Conservation (phyloP, 75 land plant species). For the Sequoia sempervirens region DNA sequence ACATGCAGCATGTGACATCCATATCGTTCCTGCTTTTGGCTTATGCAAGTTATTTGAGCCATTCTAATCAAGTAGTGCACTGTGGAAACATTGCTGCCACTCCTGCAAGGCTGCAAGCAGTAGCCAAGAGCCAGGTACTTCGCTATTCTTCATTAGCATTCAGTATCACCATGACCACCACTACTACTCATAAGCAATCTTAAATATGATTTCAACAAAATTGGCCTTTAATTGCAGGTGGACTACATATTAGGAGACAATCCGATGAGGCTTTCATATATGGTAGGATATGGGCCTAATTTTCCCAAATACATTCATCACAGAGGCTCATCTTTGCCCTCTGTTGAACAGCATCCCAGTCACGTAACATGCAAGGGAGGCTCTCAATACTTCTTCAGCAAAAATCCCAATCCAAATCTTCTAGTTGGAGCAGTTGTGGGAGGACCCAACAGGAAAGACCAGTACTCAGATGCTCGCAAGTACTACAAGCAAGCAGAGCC, state of each 20-base stretch:
- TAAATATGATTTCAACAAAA: not conserved
- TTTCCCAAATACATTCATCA: constrained; percentile 82
- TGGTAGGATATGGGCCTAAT: constrained; percentile 80
- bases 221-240: constrained; percentile 36
- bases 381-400: constrained; percentile 36
- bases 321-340: constrained; percentile 74
- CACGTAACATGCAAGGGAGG: constrained; percentile 64
- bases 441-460: constrained; percentile 51
- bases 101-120: constrained; percentile 23
- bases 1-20: constrained; percentile 76
- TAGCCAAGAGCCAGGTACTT: constrained; percentile 64
- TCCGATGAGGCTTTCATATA: constrained; percentile 71
- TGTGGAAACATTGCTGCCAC: constrained; percentile 36
- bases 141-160: too few relatives aligned
- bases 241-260: constrained; percentile 90
- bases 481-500: constrained; percentile 66
- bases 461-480: constrained; percentile 55
- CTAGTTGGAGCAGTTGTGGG: constrained; percentile 78
- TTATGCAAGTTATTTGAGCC: constrained; percentile 61
- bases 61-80: constrained; percentile 27
- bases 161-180: too few relatives aligned
- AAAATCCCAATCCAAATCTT: constrained; percentile 72
- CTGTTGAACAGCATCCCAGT: constrained; percentile 36
- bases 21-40: constrained; percentile 66
- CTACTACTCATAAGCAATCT: too few relatives aligned